Evolutionary conservation across 2,329 filamentous ascomycete species (phyloP).

Genomic region (Trichophaea hybrida): DNA sequence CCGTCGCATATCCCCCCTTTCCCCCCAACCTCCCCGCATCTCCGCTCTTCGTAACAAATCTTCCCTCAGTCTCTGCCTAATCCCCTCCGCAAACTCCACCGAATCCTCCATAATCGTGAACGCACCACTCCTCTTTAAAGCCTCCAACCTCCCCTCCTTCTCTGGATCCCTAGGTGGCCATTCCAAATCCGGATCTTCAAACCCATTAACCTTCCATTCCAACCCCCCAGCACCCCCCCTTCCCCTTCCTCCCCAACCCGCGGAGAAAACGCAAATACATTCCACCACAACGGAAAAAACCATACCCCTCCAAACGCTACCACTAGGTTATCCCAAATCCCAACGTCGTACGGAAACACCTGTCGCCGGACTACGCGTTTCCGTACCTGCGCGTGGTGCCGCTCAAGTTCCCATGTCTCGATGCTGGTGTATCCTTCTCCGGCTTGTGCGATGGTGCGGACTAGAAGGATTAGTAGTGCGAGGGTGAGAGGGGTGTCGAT

Average conservation of each 20-base stretch:
- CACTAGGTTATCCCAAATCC: slow-evolving; percentile 56
- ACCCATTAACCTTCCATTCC: slow-evolving; percentile 60
- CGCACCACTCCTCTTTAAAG: slow-evolving; percentile 7
- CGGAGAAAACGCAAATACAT: slow-evolving; percentile 33
- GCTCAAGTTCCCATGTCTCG: slow-evolving; percentile 59
- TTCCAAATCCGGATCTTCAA: slow-evolving; percentile 48
- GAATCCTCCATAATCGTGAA: slow-evolving; percentile 11
- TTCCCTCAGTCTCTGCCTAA: slow-evolving; percentile 38
- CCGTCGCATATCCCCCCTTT: slow-evolving; percentile 7
- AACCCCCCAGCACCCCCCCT: slow-evolving; percentile 32
- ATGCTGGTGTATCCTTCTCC: slow-evolving; percentile 59
- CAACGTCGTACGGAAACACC: slow-evolving; percentile 72
- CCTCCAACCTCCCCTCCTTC: slow-evolving; percentile 31
- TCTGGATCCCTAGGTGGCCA: slow-evolving; percentile 53
- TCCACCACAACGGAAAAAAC: neutral
- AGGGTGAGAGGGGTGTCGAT: slow-evolving; percentile 46
- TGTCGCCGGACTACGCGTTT: slow-evolving; percentile 35
- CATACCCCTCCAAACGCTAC: slow-evolving; percentile 57
- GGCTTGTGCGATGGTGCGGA: slow-evolving; percentile 40
- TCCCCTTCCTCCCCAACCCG: slow-evolving; percentile 14
- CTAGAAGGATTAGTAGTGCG: slow-evolving; percentile 45
- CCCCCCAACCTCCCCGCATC: slow-evolving; percentile 8
- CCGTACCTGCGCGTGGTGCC: slow-evolving; percentile 44
- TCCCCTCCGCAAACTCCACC: slow-evolving; percentile 35
- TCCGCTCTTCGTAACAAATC: slow-evolving; percentile 33